Evolutionary conservation across 192 early-diverging fungal species (phyloP), one percentile per base, ranked within the genome.

Genomic region (Backusella mclennaniae): DNA sequence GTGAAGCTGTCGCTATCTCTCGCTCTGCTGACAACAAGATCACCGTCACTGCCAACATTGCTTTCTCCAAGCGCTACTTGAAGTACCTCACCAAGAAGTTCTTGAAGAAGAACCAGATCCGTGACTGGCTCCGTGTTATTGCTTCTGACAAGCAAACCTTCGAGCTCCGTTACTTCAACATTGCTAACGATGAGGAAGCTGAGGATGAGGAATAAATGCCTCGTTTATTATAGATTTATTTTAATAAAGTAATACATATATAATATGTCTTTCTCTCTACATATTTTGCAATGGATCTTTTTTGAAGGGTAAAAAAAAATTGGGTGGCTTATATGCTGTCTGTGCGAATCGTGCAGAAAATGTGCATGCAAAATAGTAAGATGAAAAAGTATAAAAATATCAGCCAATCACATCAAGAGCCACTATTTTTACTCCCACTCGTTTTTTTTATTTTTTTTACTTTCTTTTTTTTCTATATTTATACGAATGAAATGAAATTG

Each of bases 41-140:
- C 81, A 92, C 94, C 76, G 91, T 96, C 79, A 89, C 90, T 79
- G 86, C 91, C 83, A 89, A 86, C 86, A 81, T 83, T 75, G 87
- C 86, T 73, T 95, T 98, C 89, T 92, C 97, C 84, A 99, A 99
- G 93, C 94, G 97, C 79, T 99, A 99, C 94, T 86, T 98, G 87
- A 99, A 99, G 94, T 99, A 99, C 93, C 93, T 99, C 71, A 95
- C 98, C 89, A 99, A 99, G 94, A 97, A 97, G 92, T 99, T 96
- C 94, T 90, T 99, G 87, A 99, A 99, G 95, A 97, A 99, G 95
- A 89, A 98, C 92, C 90, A 93, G 85, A 93, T 99, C 88, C 93
- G 95, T 84, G 98, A 99, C 90, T 98, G 93, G 93, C 88, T 99
- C 83, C 97, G 98, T 87, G 98, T 98, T 83, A 89, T 98, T 85